Base-by-base conservation (phyloP, 495 filamentous ascomycete genomes). In the Neurospora sp. region DNA sequence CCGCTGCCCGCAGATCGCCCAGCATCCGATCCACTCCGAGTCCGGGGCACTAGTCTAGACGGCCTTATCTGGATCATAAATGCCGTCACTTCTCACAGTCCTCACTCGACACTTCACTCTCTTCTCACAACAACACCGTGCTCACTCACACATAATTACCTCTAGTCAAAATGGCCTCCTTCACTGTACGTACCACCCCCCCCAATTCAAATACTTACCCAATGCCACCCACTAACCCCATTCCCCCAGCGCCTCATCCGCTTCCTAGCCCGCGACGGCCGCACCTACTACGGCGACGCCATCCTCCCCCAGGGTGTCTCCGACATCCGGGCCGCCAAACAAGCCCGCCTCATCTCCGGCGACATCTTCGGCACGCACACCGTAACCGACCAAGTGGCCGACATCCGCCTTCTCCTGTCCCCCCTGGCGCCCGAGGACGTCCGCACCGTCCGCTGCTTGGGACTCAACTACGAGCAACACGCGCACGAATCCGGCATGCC, bases 251-350 rank as follows among this genome's bases (percentile, higher is more conserved):
- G 90, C 77, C 90, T 96, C 40, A 83, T 96, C 73, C 91, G 92
- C 71, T 96, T 96, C 83, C 84, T 94, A 14, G 89, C 91, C 75
- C 89, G 87, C 75, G 90, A 94, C 77, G 92, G 92, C 78, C 84
- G 86, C 61, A 87, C 87, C 44, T 94, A 96, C 83, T 94, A 94
- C 76, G 93, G 93, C 72, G 92, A 97, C 81, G 92, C 93, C 72
- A 88, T 94, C 65, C 88, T 96, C 39, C 90, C 93, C 14, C 0
- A 35, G 31, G 31, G 31, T 35, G 31, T 35, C 31, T 89, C 78
- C 70, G 91, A 96, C 76, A 87, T 94, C 73, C 82, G 86, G 73
- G 87, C 90, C 79, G 86, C 87, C 4, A 90, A 85, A 69, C 86
- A 89, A 76, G 93, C 93, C 40, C 86, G 80, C 41, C 83, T 94